These are phyloP conservation scores for Thielaviopsis ethacetica DNA, from an alignment of 2,329 filamentous ascomycete species.

Conservation along the genomic window DNA sequence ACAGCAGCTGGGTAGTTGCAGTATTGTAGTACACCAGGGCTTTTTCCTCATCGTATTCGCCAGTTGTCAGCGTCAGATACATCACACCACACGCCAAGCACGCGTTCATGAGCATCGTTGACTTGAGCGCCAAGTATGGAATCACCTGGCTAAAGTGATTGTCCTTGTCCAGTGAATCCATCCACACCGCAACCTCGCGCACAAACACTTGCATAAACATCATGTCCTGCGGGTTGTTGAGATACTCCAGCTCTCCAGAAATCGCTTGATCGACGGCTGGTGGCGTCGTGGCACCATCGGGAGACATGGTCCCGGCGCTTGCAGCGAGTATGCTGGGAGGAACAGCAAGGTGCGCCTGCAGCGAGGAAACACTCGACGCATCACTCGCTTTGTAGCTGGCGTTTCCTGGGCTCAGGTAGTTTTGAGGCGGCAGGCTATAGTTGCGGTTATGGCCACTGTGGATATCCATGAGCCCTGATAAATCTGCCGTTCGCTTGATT, in stretches of 20 bases:
- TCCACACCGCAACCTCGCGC: conserved; percentile 80
- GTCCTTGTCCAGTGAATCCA: conserved; percentile 75
- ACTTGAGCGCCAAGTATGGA: conserved; percentile 66
- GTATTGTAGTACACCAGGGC: conserved; percentile 73
- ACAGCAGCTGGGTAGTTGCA: conserved; percentile 62
- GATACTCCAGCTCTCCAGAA: conserved; percentile 36
- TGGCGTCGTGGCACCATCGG: conserved; percentile 24
- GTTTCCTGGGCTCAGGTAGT: conserved; percentile 1
- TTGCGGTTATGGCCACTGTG: not conserved
- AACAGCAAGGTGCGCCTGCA: conserved; percentile 19
- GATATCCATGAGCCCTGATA: not conserved
- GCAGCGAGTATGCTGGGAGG: conserved; percentile 9
- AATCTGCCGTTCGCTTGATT: not conserved
- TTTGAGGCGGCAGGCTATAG: not conserved
- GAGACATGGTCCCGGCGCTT: conserved; percentile 11
- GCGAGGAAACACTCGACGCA: conserved; percentile 23
- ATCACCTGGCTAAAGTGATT: conserved; percentile 76
- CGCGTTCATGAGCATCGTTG: conserved; percentile 79
- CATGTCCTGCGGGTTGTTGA: conserved; percentile 62
- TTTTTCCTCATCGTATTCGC: conserved; percentile 54
- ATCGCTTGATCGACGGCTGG: conserved; percentile 22
- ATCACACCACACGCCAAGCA: conserved; percentile 78
- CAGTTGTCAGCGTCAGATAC: conserved; percentile 57
- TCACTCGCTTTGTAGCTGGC: conserved; percentile 20
- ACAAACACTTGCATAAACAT: conserved; percentile 87